Base-by-base conservation (phyloP, 768 basidiomycete genomes). In the Suillus placidus region DNA sequence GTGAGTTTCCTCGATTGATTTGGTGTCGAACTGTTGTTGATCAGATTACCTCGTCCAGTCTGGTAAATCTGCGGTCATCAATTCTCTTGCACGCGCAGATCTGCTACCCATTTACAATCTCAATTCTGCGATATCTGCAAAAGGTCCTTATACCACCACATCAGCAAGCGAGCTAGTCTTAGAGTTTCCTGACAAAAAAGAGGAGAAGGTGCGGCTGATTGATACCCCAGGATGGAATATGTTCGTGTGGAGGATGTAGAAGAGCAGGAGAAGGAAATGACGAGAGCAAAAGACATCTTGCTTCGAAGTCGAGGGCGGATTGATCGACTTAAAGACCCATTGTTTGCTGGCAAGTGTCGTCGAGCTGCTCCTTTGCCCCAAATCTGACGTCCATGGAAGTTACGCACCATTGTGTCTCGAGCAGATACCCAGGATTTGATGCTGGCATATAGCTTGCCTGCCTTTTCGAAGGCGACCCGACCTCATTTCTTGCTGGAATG, bases 1-100 rank as follows among this genome's bases (percentile, higher is more conserved):
- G 94, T 93, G 71, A 67, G 90, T 77, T 42, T 64, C 62, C 52
- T 68, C 38, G 12, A 62, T 61, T 23, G 47, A 57, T 45, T 54
- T 16, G 34, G 4, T 49, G 34, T 42, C 58, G 16, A 60, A 64
- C 18, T 16, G 8, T 20, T 63, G 60, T 60, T 34, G 38, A 35
- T 42, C 54, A 64, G 63, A 68, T 54, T 67, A 5, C 18, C 60
- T 54, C 65, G n/a, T 63, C 16, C 64, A 94, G 92, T 82, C 84
- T 14, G 95, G 95, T 16, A 97, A 97, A 81, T 92, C 92, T 58
- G 84, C 93, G 0, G 80, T 97, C 54, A 81, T 97, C 70, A 95
- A 97, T 77, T 91, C 94, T 3, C 80, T 97, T 35, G 72, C 87
- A 20, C 80, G 80, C 57, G 84, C 80, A 62, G 70, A 81, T 14